These are phyloP conservation scores for Sporothrix dimorphospora DNA, from an alignment of 2,329 filamentous ascomycete species.

Conservation along the genomic window DNA sequence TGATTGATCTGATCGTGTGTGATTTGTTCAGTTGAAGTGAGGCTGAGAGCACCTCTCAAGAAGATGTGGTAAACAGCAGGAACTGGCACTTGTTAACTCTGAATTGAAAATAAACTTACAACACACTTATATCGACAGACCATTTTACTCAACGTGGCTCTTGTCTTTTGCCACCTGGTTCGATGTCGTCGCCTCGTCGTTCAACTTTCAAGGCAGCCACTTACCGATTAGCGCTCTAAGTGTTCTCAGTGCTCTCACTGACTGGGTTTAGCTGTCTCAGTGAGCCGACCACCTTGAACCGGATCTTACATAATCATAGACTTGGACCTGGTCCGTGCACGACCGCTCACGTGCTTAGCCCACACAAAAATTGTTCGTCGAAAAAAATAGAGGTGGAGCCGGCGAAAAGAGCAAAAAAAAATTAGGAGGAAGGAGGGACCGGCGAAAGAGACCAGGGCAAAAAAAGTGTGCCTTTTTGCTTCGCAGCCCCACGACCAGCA, in stretches of 20 bases:
- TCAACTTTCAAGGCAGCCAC: constrained; percentile 15
- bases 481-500: constrained; percentile 23
- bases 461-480: constrained; percentile 15
- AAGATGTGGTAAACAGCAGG: not conserved
- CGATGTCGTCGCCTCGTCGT: not conserved
- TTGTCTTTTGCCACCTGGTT: constrained; percentile 20
- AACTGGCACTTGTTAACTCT: not conserved
- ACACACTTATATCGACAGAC: not conserved
- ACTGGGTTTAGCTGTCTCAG: not conserved
- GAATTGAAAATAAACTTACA: not conserved
- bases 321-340: constrained; percentile 2
- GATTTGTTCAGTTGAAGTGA: not conserved
- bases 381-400: constrained; percentile 20
- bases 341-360: constrained; percentile 30
- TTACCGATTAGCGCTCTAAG: not conserved
- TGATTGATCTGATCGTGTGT: constrained; percentile 53
- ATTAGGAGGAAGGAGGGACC: constrained; percentile 16
- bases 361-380: constrained; percentile 31
- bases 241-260: not conserved
- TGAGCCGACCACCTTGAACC: not conserved
- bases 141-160: not conserved
- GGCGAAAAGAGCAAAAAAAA: constrained; percentile 28
- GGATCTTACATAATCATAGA: constrained; percentile 20
- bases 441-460: not conserved
- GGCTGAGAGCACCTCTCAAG: not conserved